These are phyloP conservation scores for Entoloma clypeatum DNA, from an alignment of 1,284 basidiomycete genomes.

Conservation along the genomic window DNA sequence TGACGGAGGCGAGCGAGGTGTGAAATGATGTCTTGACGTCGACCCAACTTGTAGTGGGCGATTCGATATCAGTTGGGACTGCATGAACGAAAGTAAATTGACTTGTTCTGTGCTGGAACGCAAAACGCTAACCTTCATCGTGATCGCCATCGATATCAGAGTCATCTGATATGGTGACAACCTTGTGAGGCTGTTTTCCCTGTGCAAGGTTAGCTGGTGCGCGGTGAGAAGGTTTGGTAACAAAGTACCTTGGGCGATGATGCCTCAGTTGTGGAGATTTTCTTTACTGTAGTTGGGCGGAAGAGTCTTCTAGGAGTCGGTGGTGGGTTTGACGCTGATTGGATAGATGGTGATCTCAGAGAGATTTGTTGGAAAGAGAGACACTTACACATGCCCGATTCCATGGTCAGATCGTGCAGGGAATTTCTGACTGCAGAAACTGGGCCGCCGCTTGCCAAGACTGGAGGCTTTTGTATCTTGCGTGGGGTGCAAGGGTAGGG, in stretches of 20 bases:
- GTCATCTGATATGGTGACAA: conserved; percentile 1
- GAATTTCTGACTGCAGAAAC: neutral
- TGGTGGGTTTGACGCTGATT: conserved; percentile 1
- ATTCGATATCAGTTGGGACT: conserved; percentile 12
- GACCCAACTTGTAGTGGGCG: neutral
- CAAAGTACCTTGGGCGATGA: conserved; percentile 7
- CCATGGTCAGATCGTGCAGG: neutral
- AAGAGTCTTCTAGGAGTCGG: conserved; percentile 8
- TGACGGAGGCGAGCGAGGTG: conserved; percentile 12
- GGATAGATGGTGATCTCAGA: neutral
- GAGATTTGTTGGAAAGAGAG: neutral
- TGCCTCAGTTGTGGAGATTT: neutral
- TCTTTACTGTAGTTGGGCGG: neutral
- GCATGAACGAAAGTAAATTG: neutral
- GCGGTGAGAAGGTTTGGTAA: no score
- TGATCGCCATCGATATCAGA: conserved; percentile 9
- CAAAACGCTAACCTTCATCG: conserved; percentile 2
- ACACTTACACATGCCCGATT: neutral
- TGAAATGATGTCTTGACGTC: neutral
- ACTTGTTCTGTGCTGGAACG: neutral
- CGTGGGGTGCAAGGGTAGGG: conserved; percentile 7
- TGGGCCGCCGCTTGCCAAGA: neutral
- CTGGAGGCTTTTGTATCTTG: neutral
- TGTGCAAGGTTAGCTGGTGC: neutral
- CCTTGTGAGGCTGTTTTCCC: neutral